phyloP scores from a whole-genome alignment of 164 flowering plant genomes.

The Vitis rupestris region DNA sequence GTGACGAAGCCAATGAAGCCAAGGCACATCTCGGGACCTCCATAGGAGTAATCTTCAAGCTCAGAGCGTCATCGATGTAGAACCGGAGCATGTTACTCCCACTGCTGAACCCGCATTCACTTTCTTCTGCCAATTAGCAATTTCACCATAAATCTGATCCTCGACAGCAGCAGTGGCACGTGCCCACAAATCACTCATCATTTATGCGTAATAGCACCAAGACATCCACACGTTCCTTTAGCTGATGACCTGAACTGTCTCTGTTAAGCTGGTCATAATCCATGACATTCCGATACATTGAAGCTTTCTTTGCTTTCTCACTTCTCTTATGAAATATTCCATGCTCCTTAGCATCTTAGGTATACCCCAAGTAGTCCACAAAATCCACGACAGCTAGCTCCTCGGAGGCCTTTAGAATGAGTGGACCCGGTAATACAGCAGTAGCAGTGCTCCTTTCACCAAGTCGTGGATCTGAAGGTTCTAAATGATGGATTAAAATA shows the following conservation, averaged over 20 bases:
- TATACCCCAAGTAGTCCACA: not conserved
- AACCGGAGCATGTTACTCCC: too few relatives aligned
- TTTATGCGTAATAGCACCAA: constrained; percentile 27
- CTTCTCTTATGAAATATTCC: not conserved
- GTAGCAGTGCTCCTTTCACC: not conserved
- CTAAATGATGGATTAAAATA: constrained; percentile 11
- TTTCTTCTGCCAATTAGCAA: too few relatives aligned
- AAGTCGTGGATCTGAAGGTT: constrained; percentile 11
- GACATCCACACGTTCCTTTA: constrained; percentile 18
- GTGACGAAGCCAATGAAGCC: too few relatives aligned
- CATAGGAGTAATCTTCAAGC: too few relatives aligned
- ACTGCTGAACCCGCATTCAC: too few relatives aligned
- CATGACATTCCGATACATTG: constrained; percentile 4
- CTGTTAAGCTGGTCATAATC: constrained; percentile 5
- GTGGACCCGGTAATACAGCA: not conserved
- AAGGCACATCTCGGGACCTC: too few relatives aligned
- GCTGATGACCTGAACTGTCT: constrained; percentile 6
- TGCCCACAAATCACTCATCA: constrained; percentile 21
- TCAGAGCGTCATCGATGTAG: too few relatives aligned
- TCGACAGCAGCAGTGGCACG: too few relatives aligned
- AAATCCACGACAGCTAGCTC: not conserved
- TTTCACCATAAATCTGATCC: too few relatives aligned
- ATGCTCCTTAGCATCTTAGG: not conserved
- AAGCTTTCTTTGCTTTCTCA: not conserved
- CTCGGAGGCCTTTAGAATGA: not conserved